Evolutionary conservation across 148 eudicot genomes (phyloP).

Genomic region (Silene uniflora): DNA sequence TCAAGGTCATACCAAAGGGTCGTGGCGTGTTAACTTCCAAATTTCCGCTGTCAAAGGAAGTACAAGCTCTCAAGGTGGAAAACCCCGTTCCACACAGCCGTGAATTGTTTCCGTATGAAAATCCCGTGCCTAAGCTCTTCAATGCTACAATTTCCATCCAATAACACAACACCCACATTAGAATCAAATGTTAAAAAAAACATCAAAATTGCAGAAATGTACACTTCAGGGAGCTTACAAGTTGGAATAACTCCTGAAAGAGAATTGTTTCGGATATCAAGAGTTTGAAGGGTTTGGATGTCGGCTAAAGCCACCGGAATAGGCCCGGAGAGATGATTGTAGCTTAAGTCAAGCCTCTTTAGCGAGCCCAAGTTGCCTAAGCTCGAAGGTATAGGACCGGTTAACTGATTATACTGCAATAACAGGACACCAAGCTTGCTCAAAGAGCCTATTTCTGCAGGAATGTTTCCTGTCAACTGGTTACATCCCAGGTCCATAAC

Average conservation of each 20-base stretch:
- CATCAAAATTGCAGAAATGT: not conserved
- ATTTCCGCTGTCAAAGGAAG: conserved; percentile 43
- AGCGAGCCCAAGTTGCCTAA: conserved; percentile 51
- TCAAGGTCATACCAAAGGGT: conserved; percentile 31
- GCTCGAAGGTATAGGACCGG: conserved; percentile 59
- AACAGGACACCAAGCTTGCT: conserved; percentile 53
- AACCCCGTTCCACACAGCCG: conserved; percentile 66
- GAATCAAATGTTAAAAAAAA: not conserved
- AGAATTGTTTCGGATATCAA: conserved; percentile 72
- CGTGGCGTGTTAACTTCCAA: conserved; percentile 38
- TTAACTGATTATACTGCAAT: conserved; percentile 57
- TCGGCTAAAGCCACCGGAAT: conserved; percentile 52
- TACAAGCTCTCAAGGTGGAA: conserved; percentile 54
- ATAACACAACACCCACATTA: not conserved
- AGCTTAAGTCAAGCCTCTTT: conserved; percentile 66
- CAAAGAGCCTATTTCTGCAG: conserved; percentile 53
- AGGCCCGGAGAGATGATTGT: conserved; percentile 72
- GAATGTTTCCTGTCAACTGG: conserved; percentile 67
- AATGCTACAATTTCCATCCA: conserved; percentile 42
- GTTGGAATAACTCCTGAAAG: conserved; percentile 68
- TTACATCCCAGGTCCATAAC: conserved; percentile 76
- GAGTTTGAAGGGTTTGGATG: conserved; percentile 36
- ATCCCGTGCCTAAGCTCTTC: conserved; percentile 49
- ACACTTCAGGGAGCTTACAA: conserved; percentile 36
- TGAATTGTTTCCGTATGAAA: conserved; percentile 54